phyloP scores from a whole-genome alignment of 2,329 filamentous ascomycete genomes.

The Massarina eburnea region DNA sequence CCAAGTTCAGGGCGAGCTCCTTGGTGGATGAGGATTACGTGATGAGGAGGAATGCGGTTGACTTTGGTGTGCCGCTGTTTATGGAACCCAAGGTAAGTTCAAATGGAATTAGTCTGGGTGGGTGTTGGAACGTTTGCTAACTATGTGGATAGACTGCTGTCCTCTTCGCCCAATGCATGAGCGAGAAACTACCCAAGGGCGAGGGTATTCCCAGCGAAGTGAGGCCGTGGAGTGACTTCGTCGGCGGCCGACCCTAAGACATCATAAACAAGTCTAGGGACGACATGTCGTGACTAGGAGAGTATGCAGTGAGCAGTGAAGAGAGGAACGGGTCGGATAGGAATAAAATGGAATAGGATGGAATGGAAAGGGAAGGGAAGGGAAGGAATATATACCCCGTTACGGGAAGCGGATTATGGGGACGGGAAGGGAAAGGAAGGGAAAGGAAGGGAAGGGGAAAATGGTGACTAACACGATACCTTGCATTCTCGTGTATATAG shows the following conservation, averaged over 20 bases:
- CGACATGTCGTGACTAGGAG: background rate
- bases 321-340: no score
- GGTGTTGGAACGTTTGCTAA: conserved; percentile 17
- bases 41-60: conserved; percentile 96
- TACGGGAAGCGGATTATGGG: no score
- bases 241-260: conserved; percentile 56
- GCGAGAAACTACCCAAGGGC: conserved; percentile 84
- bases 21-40: conserved; percentile 93
- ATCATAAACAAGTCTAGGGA: background rate
- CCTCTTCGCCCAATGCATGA: conserved; percentile 96
- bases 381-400: no score
- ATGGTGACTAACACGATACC: no score
- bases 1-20: conserved; percentile 78
- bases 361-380: no score
- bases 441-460: no score
- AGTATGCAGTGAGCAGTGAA: background rate
- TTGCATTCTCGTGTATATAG: no score
- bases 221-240: conserved; percentile 92
- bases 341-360: no score
- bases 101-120: background rate
- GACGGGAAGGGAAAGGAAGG: no score
- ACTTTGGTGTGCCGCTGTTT: conserved; percentile 96
- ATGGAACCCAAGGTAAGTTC: conserved; percentile 91
- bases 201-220: conserved; percentile 92
- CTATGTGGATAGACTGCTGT: conserved; percentile 71